Evolutionary conservation across 805 yeast species (phyloP), one percentile per base, ranked within the genome.

Genomic region (Scheffersomyces stipitis): DNA sequence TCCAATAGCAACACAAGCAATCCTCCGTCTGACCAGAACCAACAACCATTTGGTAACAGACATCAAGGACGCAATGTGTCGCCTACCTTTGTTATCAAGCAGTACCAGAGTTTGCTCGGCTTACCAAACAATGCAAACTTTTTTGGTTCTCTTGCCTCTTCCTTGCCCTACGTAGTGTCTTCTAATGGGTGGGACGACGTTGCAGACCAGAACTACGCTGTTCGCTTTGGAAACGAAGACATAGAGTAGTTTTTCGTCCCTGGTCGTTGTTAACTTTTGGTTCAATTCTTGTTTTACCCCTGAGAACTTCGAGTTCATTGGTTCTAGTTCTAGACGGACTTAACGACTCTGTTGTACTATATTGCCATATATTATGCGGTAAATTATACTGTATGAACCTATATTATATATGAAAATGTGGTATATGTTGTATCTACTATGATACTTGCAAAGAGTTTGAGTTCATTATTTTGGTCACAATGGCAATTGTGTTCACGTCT

Each of bases 101-200:
- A 78, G 54, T 75, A 75, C 47, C 76, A 75, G 46, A 73, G 66
- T 22, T 45, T 78, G 50, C 71, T 78, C 49, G 81, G 81, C 3
- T 67, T 75, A 26, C 79, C 82, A 1, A 77, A 71, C 35, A 70
- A 72, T 18, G 33, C 49, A n/a, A 57, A 70, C 12, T 62, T 68
- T 28, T 53, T 64, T 40, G 72, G 72, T 5, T 46, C 60, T 16
- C 55, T 78, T 37, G 80, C 78, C 2, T 65, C 77, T n/a, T 66
- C 76, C 27, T 59, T 78, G 34, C 76, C 80, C 13, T 78, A 78
- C 47, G 74, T 76, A 3, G 75, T 75, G 2, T 54, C 58, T 20
- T 43, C 46, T 8, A 55, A 56, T 34, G 71, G 82, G 3, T 78
- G 83, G 84, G 62, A 60, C 31, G 51, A 52, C 27, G 32, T 46